phyloP scores from a whole-genome alignment of 192 early-diverging fungal genomes.

The Paraglomus brasilianum region DNA sequence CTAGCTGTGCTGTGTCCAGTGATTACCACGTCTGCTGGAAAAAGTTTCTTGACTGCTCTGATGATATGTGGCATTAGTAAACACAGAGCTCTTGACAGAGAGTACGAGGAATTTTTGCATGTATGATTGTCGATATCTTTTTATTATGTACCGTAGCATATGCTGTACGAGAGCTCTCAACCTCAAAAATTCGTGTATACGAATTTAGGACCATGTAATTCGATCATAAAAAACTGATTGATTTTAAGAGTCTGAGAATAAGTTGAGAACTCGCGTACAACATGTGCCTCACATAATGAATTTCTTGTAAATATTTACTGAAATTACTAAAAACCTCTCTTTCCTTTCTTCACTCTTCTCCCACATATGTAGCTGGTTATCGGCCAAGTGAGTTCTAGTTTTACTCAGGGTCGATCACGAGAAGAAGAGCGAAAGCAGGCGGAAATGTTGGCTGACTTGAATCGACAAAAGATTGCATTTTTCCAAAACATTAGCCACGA shows the following conservation, averaged over 20 bases:
- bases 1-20: slow-evolving; percentile 1
- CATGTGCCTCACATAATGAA: no score
- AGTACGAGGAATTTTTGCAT: slow-evolving; percentile 16
- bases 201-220: no score
- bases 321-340: no score
- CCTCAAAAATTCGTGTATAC: no score
- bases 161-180: no score
- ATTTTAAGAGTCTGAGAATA: no score
- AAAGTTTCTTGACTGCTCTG: slow-evolving; percentile 3
- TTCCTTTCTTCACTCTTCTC: no score
- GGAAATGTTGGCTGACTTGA: slow-evolving; percentile 37
- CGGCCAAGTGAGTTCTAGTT: slow-evolving; percentile 33
- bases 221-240: no score
- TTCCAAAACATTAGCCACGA: slow-evolving; percentile 48
- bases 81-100: slow-evolving; percentile 1
- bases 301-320: no score
- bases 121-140: not conserved
- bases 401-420: slow-evolving; percentile 36
- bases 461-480: slow-evolving; percentile 43
- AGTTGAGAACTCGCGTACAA: no score
- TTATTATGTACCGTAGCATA: no score
- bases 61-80: slow-evolving; percentile 16
- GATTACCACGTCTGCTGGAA: not conserved
- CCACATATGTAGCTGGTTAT: slow-evolving; percentile 27
- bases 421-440: slow-evolving; percentile 41